Evolutionary conservation across 78 protist genomes (phyloP).

Genomic region (Blattamonas nauphoetae): DNA sequence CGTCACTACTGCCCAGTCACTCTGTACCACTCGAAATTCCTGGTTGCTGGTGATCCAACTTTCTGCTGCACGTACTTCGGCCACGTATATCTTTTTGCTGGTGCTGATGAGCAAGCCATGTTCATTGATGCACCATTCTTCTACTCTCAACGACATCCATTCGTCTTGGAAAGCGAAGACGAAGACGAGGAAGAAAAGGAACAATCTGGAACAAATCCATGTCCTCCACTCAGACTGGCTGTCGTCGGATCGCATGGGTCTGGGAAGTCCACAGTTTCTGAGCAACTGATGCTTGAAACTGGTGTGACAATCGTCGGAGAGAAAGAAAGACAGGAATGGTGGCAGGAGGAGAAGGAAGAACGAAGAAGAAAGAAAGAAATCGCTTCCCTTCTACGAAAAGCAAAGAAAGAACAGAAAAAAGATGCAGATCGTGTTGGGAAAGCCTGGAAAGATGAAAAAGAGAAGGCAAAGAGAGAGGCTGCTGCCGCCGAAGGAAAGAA

Average conservation of each 20-base stretch:
- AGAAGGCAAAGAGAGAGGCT: neutral
- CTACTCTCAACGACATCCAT: neutral
- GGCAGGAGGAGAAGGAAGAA: neutral
- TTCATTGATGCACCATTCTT: neutral
- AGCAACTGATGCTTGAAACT: neutral
- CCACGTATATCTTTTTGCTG: neutral
- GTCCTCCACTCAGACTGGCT: neutral
- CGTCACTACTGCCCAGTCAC: slow-evolving; percentile 18
- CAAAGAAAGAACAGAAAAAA: neutral
- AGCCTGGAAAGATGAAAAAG: neutral
- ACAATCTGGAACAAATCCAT: neutral
- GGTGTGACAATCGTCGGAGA: neutral
- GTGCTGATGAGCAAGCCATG: neutral
- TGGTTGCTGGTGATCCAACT: neutral
- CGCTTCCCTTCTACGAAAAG: neutral
- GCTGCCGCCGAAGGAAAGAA: neutral
- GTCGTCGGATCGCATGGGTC: slow-evolving; percentile 6
- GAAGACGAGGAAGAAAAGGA: too few relatives aligned
- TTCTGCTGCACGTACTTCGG: neutral
- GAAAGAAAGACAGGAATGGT: neutral
- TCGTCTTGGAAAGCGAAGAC: too few relatives aligned
- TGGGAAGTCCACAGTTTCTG: neutral
- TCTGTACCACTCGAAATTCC: neutral
- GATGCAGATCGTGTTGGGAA: neutral
- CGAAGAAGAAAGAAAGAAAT: neutral